Evolutionary conservation across 352 stramenopile genomes (phyloP).

Genomic region (Globisporangium cylindrosporum): DNA sequence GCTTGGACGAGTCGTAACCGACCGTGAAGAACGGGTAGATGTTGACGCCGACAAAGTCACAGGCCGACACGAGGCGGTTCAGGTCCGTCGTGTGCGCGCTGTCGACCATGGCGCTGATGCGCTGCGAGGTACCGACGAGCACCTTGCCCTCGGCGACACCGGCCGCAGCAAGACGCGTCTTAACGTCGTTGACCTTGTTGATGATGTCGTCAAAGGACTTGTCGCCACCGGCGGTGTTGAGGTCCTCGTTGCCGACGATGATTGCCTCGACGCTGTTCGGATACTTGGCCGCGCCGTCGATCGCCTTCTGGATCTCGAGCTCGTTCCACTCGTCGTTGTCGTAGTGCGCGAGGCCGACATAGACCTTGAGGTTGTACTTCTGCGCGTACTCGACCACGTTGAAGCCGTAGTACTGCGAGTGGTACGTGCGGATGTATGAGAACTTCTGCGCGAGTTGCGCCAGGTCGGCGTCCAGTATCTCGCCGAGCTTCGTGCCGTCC

Average conservation of each 20-base stretch:
- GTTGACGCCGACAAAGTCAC: conserved; percentile 46
- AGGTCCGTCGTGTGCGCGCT: conserved; percentile 31
- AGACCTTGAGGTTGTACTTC: conserved; percentile 53
- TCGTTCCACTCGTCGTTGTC: conserved; percentile 51
- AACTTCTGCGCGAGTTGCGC: conserved; percentile 39
- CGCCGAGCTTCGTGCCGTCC: conserved; percentile 22
- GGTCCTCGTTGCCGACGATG: conserved; percentile 53
- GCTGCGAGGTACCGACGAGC: conserved; percentile 45
- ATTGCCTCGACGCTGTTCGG: conserved; percentile 41
- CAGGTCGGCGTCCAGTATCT: conserved; percentile 44
- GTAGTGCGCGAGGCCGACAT: conserved; percentile 40
- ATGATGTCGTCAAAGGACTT: conserved; percentile 29
- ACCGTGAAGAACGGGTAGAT: conserved; percentile 77
- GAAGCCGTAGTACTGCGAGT: conserved; percentile 53
- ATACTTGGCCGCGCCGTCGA: conserved; percentile 42
- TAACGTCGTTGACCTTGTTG: conserved; percentile 27
- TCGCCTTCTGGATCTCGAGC: conserved; percentile 35
- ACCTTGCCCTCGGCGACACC: conserved; percentile 34
- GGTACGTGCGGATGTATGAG: conserved; percentile 57
- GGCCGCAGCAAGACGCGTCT: conserved; percentile 21
- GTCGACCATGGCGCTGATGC: conserved; percentile 50
- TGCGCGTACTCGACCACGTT: conserved; percentile 38
- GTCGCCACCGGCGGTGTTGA: conserved; percentile 17
- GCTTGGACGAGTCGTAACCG: conserved; percentile 42
- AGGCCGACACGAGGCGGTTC: conserved; percentile 21